Evolutionary conservation across 495 filamentous ascomycete genomes (phyloP).

Genomic region (Penicillium salamii): DNA sequence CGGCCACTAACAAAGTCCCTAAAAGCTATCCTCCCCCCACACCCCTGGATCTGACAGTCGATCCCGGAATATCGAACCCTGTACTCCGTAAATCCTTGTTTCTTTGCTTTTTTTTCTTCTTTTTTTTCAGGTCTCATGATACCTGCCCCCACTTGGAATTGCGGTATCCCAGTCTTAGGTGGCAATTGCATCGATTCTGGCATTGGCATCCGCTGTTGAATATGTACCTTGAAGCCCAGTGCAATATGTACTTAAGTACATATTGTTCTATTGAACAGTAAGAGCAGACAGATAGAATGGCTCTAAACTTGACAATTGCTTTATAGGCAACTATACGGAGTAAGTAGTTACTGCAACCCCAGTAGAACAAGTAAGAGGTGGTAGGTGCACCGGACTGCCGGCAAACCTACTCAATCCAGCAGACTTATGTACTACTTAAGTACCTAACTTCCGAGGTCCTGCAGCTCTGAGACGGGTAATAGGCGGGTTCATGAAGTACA

Average conservation of each 20-base stretch:
- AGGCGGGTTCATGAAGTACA: neutral
- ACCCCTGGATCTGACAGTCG: constrained; percentile 22
- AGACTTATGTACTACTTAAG: too few species aligned
- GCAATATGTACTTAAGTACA: too few species aligned
- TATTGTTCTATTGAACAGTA: neutral
- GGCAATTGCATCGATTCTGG: neutral
- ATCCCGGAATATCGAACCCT: constrained; percentile 5
- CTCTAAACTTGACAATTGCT: too few species aligned
- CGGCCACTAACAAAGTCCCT: too few species aligned
- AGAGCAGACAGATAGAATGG: neutral
- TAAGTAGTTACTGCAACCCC: too few species aligned
- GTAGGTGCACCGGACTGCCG: constrained; percentile 3
- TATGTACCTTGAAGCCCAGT: too few species aligned
- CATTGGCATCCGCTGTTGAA: too few species aligned
- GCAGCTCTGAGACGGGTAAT: too few species aligned
- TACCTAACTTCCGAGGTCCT: too few species aligned
- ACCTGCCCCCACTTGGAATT: constrained; percentile 11
- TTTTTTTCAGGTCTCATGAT: constrained; percentile 28
- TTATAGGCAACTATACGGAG: too few species aligned
- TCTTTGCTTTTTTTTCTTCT: constrained; percentile 12
- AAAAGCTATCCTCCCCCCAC: neutral
- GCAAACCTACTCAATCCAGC: constrained; percentile 9
- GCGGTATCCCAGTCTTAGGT: constrained; percentile 1
- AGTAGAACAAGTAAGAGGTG: constrained; percentile 10
- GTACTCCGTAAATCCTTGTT: constrained; percentile 5